Percentiles rank a stretch among this genome's conserved stretches.
These are phyloP conservation scores for Trichoderma endophyticum DNA, from an alignment of 2,329 filamentous ascomycete genomes.

Conservation along the genomic window DNA sequence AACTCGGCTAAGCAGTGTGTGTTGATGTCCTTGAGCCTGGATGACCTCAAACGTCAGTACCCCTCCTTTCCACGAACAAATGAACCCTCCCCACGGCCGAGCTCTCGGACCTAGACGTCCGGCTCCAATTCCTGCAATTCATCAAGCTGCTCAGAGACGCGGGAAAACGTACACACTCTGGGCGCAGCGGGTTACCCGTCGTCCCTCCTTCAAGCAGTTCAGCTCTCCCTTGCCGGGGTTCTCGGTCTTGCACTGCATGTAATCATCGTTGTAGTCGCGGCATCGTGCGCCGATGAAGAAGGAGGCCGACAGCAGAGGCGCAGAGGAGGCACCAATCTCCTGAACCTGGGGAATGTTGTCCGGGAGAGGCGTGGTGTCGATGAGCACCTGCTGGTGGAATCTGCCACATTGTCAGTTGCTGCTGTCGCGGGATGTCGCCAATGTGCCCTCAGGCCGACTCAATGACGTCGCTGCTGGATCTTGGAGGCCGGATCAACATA, in stretches of 20 bases:
- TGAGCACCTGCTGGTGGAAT: constrained; percentile 90
- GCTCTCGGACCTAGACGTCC: not conserved
- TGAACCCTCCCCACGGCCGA: not conserved
- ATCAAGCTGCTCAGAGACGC: not conserved
- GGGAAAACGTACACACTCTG: constrained; percentile 77
- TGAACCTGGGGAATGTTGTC: constrained; percentile 87
- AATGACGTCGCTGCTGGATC: not conserved
- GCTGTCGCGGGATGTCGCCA: not conserved
- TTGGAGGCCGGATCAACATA: constrained; percentile 30
- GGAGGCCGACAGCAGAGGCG: constrained; percentile 83
- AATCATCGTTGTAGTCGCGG: constrained; percentile 96
- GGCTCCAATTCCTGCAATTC: not conserved
- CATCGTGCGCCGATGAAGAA: constrained; percentile 98
- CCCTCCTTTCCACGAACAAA: not conserved
- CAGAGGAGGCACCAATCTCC: constrained; percentile 90
- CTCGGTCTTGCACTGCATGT: constrained; percentile 99
- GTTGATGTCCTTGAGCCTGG: constrained; percentile 90
- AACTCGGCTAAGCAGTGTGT: constrained; percentile 90
- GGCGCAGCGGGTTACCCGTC: constrained; percentile 94
- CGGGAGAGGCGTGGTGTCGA: constrained; percentile 94
- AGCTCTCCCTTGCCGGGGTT: constrained; percentile 86
- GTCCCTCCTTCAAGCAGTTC: constrained; percentile 92
- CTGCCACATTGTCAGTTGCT: constrained; percentile 45
- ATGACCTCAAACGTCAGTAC: not conserved
- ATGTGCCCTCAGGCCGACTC: not conserved